Conservation (phyloP, 257 asterid species). For the Capsicum baccatum region DNA sequence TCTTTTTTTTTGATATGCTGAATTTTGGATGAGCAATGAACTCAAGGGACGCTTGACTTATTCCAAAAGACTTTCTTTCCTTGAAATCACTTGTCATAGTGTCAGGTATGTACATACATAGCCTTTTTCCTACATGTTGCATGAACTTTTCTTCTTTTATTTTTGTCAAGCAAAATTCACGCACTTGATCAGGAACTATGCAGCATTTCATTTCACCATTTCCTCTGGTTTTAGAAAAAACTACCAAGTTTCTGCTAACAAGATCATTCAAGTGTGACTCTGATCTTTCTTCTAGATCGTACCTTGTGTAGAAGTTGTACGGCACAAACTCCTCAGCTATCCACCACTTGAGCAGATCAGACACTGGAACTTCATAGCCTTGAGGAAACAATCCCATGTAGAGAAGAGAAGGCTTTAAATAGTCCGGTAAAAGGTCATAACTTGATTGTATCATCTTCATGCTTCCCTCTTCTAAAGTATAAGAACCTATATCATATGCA, state of each 20-base stretch:
- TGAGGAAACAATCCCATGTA: constrained; percentile 14
- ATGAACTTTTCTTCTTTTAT: neutral
- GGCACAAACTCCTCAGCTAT: constrained; percentile 26
- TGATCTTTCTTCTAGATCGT: constrained; percentile 4
- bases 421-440: neutral
- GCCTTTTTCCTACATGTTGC: neutral
- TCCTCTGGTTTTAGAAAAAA: neutral
- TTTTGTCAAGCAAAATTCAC: constrained; percentile 21
- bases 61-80: neutral
- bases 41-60: neutral
- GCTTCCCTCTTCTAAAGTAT: no score
- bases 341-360: constrained; percentile 6
- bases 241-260: neutral
- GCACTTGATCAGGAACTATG: constrained; percentile 10
- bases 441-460: neutral
- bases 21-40: neutral
- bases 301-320: no score
- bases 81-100: neutral
- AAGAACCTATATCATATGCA: neutral
- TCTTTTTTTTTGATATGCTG: neutral
- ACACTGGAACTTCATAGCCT: neutral
- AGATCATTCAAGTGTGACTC: constrained; percentile 29
- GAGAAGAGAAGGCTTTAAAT: neutral
- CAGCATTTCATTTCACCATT: constrained; percentile 29
- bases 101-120: neutral